These are phyloP conservation scores for Staphylotrichum tortipilum DNA, from an alignment of 495 filamentous ascomycete species.

Conservation along the genomic window DNA sequence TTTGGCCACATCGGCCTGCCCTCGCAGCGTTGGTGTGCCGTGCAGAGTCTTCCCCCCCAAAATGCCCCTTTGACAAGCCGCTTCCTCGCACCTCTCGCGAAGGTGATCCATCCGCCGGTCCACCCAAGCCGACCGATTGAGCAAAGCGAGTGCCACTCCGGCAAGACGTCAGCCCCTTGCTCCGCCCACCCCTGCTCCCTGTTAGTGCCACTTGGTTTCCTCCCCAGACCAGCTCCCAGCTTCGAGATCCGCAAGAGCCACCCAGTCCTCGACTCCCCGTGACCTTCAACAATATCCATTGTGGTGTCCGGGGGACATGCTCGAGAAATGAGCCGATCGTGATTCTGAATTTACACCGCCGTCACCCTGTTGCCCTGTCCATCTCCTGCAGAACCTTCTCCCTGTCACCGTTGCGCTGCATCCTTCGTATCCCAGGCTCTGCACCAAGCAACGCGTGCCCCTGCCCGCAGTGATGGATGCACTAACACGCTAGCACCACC, in stretches of 20 bases:
- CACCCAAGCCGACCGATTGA: constrained; percentile 23
- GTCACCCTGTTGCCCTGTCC: no score
- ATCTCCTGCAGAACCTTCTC: no score
- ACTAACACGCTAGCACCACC: constrained; percentile 11
- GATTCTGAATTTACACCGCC: no score
- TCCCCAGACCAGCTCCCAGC: no score
- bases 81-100: constrained; percentile 27
- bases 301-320: no score
- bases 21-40: constrained; percentile 27
- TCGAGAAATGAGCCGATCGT: no score
- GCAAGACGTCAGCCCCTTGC: constrained; percentile 22
- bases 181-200: constrained; percentile 12
- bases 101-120: constrained; percentile 31
- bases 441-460: neutral
- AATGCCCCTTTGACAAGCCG: constrained; percentile 30
- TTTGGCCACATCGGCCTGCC: constrained; percentile 26
- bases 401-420: no score
- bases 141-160: constrained; percentile 20
- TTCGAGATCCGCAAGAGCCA: no score
- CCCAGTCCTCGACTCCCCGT: no score
- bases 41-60: constrained; percentile 26
- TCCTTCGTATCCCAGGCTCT: no score
- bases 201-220: neutral
- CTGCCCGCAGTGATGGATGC: no score
- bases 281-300: no score